These are phyloP conservation scores for Asterophora lycoperdoides DNA, from an alignment of 768 basidiomycete species.

Conservation along the genomic window DNA sequence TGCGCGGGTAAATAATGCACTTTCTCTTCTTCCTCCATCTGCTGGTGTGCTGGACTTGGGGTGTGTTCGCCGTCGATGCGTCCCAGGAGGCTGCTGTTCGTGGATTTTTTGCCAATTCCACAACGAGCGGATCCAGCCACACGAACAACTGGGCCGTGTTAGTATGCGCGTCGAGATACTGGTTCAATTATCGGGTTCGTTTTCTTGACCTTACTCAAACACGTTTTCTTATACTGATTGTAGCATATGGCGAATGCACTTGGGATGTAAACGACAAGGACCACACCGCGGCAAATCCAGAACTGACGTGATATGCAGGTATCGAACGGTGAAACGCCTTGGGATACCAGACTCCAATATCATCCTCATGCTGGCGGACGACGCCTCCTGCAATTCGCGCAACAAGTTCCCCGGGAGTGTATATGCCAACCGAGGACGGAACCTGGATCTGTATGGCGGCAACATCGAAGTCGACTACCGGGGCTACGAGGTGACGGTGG, in stretches of 20 bases:
- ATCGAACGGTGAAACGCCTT: conserved; percentile 95
- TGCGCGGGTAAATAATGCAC: conserved; percentile 20
- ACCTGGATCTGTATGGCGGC: conserved; percentile 90
- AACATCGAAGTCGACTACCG: conserved; percentile 98
- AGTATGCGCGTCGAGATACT: conserved; percentile 90
- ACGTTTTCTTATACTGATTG: neutral
- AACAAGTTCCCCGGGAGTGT: conserved; percentile 92
- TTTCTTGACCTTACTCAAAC: neutral
- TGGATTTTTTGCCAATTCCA: conserved; percentile 45
- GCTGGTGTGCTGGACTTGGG: conserved; percentile 33
- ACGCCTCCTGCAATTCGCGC: conserved; percentile 88
- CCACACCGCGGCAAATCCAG: neutral
- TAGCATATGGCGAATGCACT: conserved; percentile 99
- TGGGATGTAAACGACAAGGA: conserved; percentile 64
- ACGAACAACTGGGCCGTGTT: conserved; percentile 99
- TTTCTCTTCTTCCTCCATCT: conserved; percentile 26
- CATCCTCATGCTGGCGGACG: conserved; percentile 98
- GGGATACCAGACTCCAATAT: conserved; percentile 99
- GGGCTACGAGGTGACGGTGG: conserved; percentile 96
- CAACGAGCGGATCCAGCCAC: conserved; percentile 42
- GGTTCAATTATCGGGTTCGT: conserved; percentile 97
- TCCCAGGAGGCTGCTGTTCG: conserved; percentile 35
- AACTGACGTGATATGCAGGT: conserved; percentile 48
- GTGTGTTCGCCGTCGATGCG: conserved; percentile 12
- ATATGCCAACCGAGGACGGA: conserved; percentile 80